Evolutionary conservation across 805 yeast species (phyloP).

Genomic region (Lipomyces orientalis): DNA sequence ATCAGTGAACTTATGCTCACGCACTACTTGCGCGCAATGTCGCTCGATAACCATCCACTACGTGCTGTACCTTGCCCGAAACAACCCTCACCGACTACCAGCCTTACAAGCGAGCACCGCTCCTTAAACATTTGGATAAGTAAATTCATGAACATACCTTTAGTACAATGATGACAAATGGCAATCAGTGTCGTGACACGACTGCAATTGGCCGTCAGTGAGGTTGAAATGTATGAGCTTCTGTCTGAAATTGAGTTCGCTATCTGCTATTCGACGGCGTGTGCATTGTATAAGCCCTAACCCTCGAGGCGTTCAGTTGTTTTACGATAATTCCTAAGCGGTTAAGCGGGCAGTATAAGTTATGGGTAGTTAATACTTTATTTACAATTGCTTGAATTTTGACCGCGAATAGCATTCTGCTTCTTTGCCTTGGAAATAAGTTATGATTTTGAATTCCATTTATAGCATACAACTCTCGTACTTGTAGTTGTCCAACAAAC

Average conservation of each 20-base stretch:
- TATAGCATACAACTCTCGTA: no score
- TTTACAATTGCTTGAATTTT: not conserved
- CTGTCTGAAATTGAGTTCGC: not conserved
- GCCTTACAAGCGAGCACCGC: not conserved
- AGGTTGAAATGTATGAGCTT: not conserved
- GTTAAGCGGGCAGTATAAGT: not conserved
- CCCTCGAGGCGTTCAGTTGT: not conserved
- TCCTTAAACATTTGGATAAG: not conserved
- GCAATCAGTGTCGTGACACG: not conserved
- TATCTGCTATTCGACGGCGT: not conserved
- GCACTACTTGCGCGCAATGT: not conserved
- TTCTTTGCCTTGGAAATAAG: not conserved
- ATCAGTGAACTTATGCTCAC: not conserved
- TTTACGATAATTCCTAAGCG: no score
- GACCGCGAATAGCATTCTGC: not conserved
- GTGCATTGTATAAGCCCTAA: not conserved
- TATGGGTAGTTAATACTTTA: no score
- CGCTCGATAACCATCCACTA: not conserved
- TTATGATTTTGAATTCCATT: not conserved
- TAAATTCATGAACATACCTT: not conserved
- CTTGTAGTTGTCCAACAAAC: no score
- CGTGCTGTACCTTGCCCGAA: not conserved
- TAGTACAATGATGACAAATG: not conserved
- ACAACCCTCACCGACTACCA: not conserved
- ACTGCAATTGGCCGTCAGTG: not conserved